Percentiles rank a stretch among this genome's conserved stretches.
These are phyloP conservation scores for Neocatenulostroma microsporum DNA, from an alignment of 2,329 filamentous ascomycete species.

Conservation along the genomic window DNA sequence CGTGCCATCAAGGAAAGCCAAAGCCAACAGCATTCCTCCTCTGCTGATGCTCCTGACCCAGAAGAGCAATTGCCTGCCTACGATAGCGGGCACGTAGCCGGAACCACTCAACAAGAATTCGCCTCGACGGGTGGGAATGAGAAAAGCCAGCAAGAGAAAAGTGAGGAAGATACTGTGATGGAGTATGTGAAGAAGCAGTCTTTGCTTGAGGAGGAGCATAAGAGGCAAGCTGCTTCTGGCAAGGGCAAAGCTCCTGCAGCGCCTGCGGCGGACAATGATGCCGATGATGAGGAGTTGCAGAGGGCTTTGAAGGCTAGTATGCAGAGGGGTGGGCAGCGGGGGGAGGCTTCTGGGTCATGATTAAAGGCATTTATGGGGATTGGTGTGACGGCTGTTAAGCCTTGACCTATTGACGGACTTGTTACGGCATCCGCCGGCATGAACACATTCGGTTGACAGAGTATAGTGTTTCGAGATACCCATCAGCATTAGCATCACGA, in stretches of 20 bases:
- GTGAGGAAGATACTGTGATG: slow-evolving; percentile 64
- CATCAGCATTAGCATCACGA: no score
- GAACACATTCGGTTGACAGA: no score
- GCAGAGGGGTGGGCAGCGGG: no score
- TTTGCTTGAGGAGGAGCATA: slow-evolving; percentile 56
- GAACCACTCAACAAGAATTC: slow-evolving; percentile 21
- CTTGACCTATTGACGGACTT: no score
- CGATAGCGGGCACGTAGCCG: slow-evolving; percentile 22
- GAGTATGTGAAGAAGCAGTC: slow-evolving; percentile 74
- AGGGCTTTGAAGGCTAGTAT: slow-evolving; percentile 51
- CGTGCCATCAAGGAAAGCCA: slow-evolving; percentile 7
- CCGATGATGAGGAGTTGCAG: slow-evolving; percentile 45
- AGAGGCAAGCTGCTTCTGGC: slow-evolving; percentile 10
- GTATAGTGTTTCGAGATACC: no score
- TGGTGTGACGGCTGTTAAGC: no score
- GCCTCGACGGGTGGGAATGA: slow-evolving; percentile 9
- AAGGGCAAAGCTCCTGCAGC: slow-evolving; percentile 9
- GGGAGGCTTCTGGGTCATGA: no score
- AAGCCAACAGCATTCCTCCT: no score
- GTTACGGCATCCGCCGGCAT: no score
- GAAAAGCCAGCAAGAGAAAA: slow-evolving; percentile 33
- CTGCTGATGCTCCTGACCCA: no score
- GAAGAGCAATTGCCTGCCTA: slow-evolving; percentile 14
- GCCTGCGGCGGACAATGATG: slow-evolving; percentile 7
- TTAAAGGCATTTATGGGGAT: no score